Percentiles rank a stretch among this genome's conserved stretches.
Evolutionary conservation across 768 basidiomycete genomes (phyloP).

Genomic region (Termitomyces sp.): DNA sequence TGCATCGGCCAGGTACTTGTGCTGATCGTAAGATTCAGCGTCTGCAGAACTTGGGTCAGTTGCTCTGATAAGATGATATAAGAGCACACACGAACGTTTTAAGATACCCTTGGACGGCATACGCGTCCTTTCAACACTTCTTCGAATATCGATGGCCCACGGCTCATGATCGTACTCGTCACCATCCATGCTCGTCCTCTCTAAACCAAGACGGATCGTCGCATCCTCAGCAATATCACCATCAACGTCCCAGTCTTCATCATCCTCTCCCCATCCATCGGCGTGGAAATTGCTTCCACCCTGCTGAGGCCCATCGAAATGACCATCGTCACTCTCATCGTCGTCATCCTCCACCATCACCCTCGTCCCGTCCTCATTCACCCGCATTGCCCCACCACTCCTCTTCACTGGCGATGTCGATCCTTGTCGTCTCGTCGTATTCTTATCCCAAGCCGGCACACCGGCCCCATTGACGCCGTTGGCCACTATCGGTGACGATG

Average conservation of each 20-base stretch:
- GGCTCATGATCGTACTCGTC: slow-evolving; percentile 61
- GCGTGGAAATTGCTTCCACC: slow-evolving; percentile 34
- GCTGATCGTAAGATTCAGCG: slow-evolving; percentile 65
- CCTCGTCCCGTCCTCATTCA: slow-evolving; percentile 62
- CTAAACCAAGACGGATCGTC: slow-evolving; percentile 62
- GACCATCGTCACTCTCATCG: slow-evolving; percentile 50
- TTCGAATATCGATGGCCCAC: slow-evolving; percentile 72
- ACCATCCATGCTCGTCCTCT: slow-evolving; percentile 40
- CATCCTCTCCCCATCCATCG: slow-evolving; percentile 69
- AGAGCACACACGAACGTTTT: slow-evolving; percentile 57
- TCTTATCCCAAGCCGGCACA: slow-evolving; percentile 76
- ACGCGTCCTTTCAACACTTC: slow-evolving; percentile 63
- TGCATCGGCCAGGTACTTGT: slow-evolving; percentile 43
- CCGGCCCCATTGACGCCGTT: slow-evolving; percentile 32
- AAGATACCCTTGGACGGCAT: slow-evolving; percentile 80
- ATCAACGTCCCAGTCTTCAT: slow-evolving; percentile 72
- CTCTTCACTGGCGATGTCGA: slow-evolving; percentile 36
- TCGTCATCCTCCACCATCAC: slow-evolving; percentile 71
- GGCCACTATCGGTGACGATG: neutral
- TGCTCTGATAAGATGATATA: neutral
- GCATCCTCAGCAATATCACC: slow-evolving; percentile 65
- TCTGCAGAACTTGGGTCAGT: slow-evolving; percentile 32
- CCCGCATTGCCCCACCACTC: slow-evolving; percentile 29
- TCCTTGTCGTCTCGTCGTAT: slow-evolving; percentile 58
- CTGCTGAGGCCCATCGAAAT: slow-evolving; percentile 33